Base-by-base conservation (phyloP, 352 stramenopile genomes). In the Thraustochytrium sp. region DNA sequence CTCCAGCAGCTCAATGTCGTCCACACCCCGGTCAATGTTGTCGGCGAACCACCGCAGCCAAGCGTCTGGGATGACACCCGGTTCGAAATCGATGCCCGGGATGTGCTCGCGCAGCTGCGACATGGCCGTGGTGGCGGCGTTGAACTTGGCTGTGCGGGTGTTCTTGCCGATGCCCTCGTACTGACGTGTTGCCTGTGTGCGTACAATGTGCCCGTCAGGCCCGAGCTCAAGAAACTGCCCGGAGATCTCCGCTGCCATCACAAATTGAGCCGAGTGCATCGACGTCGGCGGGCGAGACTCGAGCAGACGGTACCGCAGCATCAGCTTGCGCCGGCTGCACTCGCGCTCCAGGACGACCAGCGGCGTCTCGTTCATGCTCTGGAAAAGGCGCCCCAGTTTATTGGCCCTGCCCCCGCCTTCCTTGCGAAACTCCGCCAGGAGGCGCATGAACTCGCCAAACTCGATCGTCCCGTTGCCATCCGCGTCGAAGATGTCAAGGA, bases 71-170 rank as follows among this genome's bases (percentile, higher is more conserved):
- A 82, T 82, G 23, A 48, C 74, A 18, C 74, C 74, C 8, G 48
- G 49, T 31, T 46, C 56, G 23, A 56, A 55, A 11, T 73, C 48
- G 34, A 82, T 73, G 3, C 74, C 74, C 5, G 74, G 74, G n/a
- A 82, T 49, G n/a, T 55, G 42, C 29, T 73, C 49, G n/a, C 74
- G 51, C 23, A 82, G 38, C 51, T 38, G 23, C 16, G 53, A 23
- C 29, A 82, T 61, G 23, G 74, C 74, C 4, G 34, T 53, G 16
- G 49, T 82, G 18, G 74, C 74, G 23, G 74, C 74, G 18, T 61
- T 54, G 40, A 74, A 73, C 42, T 82, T 82, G 5, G 49, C 51
- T 9, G 74, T 54, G 53, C 74, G 74, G n/a, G 74, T 75, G 37
- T 51, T 82, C 2, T 38, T 55, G 29, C 74, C 74, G 38, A 82